phyloP scores from a whole-genome alignment of 352 stramenopile species.

The Globisporangium megalacanthum region DNA sequence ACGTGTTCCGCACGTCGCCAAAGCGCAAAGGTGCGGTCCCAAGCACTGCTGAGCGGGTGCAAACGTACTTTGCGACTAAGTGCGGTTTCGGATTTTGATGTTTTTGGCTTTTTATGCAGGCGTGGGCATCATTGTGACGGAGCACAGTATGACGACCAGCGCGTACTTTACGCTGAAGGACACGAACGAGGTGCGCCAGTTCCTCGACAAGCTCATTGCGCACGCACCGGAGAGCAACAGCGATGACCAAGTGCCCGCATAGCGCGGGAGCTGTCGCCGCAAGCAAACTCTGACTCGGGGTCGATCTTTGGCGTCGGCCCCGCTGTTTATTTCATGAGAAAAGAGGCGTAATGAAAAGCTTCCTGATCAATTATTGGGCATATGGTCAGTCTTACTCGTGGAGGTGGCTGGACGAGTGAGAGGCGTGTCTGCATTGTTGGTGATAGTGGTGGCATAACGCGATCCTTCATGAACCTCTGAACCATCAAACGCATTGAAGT shows the following conservation, averaged over 20 bases:
- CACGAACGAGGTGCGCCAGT: conserved; percentile 65
- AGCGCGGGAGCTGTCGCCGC: background rate
- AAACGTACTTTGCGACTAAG: background rate
- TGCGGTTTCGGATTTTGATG: background rate
- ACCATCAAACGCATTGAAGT: background rate
- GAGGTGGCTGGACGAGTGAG: background rate
- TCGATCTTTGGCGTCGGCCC: background rate
- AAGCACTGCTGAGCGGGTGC: background rate
- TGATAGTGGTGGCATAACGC: too few relatives aligned
- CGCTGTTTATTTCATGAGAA: background rate
- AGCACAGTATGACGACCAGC: conserved; percentile 59
- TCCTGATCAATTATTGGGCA: too few relatives aligned
- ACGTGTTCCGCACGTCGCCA: conserved; percentile 48
- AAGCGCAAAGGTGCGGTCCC: conserved; percentile 37
- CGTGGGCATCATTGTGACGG: conserved; percentile 80
- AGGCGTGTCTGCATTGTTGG: too few relatives aligned
- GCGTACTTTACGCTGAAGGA: conserved; percentile 77
- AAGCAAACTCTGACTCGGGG: background rate
- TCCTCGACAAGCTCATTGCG: conserved; percentile 62
- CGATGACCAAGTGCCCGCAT: conserved; percentile 3
- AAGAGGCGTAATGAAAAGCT: background rate
- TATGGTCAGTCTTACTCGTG: background rate
- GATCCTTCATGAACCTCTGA: too few relatives aligned
- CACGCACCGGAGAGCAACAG: conserved; percentile 12
- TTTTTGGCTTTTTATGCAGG: conserved; percentile 20